Evolutionary conservation across 2,329 filamentous ascomycete species (phyloP).

Genomic region (Pestalotiopsis sp.): DNA sequence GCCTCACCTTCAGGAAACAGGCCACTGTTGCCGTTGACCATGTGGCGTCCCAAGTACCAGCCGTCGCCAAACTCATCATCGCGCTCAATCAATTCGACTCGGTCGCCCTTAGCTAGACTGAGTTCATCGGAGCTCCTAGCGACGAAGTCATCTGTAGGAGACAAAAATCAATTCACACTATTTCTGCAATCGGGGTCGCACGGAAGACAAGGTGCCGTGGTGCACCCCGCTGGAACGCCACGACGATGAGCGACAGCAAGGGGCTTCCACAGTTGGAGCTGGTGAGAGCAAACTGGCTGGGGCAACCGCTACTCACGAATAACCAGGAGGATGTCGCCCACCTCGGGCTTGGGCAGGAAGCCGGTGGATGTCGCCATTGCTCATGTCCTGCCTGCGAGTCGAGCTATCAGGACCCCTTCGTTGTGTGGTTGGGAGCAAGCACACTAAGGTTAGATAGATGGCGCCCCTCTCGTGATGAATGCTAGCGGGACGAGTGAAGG

Average conservation of each 20-base stretch:
- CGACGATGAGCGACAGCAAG: background rate
- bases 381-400: slow-evolving; percentile 12
- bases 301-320: slow-evolving; percentile 64
- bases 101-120: slow-evolving; percentile 81
- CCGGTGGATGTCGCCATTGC: slow-evolving; percentile 49
- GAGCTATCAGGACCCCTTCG: background rate
- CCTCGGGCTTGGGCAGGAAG: slow-evolving; percentile 52
- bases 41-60: slow-evolving; percentile 79
- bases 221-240: background rate
- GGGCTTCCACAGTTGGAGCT: background rate
- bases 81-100: slow-evolving; percentile 80
- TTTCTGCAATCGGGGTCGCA: background rate
- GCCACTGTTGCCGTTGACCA: slow-evolving; percentile 73
- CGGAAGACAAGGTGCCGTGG: background rate
- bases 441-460: background rate
- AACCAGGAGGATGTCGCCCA: slow-evolving; percentile 70
- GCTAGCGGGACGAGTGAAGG: background rate
- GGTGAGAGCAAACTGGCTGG: slow-evolving; percentile 1
- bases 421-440: background rate
- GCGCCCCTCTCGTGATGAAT: background rate
- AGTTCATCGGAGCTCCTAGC: slow-evolving; percentile 93
- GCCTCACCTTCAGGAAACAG: slow-evolving; percentile 78
- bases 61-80: slow-evolving; percentile 90
- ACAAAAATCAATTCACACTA: slow-evolving; percentile 14
- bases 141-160: slow-evolving; percentile 79